phyloP scores from a whole-genome alignment of 352 stramenopile species.

The Phytopythium litorale region DNA sequence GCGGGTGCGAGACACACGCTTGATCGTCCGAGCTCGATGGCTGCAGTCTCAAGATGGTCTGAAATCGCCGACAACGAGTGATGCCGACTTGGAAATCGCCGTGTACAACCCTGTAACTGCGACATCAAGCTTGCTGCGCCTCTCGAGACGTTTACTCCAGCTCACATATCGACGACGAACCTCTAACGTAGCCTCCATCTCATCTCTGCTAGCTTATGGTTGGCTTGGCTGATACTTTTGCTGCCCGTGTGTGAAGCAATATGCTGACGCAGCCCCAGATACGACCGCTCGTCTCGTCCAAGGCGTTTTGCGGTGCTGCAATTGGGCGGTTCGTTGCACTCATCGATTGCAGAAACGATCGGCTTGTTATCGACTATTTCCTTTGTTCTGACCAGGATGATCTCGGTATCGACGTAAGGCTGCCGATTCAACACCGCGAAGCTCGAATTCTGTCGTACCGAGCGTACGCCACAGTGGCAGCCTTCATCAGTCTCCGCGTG shows the following conservation, averaged over 20 bases:
- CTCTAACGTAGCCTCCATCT: background rate
- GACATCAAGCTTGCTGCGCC: background rate
- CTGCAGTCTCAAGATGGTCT: background rate
- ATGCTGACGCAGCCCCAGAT: background rate
- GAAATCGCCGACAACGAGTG: conserved; percentile 11
- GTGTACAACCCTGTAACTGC: conserved; percentile 12
- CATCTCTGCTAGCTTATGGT: background rate
- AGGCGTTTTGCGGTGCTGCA: background rate
- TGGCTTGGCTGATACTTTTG: background rate
- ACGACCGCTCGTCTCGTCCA: background rate
- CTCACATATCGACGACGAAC: conserved; percentile 1
- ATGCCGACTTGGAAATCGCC: conserved; percentile 14
- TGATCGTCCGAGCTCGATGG: conserved; percentile 12
- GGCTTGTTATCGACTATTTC: background rate
- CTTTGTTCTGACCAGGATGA: conserved; percentile 3
- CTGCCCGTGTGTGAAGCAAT: background rate
- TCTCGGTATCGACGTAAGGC: conserved; percentile 11
- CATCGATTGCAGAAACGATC: background rate
- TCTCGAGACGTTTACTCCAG: background rate
- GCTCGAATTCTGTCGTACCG: conserved; percentile 28
- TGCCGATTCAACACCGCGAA: conserved; percentile 30
- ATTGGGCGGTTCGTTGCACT: conserved; percentile 18
- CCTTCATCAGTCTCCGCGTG: conserved; percentile 24
- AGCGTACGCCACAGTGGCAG: conserved; percentile 28
- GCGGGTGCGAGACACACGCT: conserved; percentile 9